These are phyloP conservation scores for Potentilla sterilis DNA, from an alignment of 306 rosid genomes.

Conservation along the genomic window DNA sequence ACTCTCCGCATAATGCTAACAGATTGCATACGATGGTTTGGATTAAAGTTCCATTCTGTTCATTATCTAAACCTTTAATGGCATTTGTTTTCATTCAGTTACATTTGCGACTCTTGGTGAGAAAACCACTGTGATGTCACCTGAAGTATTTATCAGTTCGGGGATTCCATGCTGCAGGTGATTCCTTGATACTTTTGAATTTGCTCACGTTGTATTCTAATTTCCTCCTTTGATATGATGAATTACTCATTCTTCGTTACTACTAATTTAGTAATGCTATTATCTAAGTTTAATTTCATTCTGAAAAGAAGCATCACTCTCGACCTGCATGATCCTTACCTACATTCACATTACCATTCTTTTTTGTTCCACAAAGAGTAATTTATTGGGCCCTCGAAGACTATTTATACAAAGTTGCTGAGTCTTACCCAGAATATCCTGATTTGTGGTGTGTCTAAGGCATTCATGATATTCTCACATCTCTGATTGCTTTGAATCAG, in stretches of 20 bases:
- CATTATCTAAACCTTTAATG: constrained; percentile 20
- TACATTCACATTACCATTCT: background rate
- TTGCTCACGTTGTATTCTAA: constrained; percentile 5
- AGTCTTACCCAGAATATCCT: constrained; percentile 11
- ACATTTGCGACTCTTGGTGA: constrained; percentile 93
- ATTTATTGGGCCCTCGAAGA: constrained; percentile 11
- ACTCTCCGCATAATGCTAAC: background rate
- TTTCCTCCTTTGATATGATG: background rate
- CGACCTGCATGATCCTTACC: constrained; percentile 1
- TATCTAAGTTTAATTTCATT: constrained; percentile 21
- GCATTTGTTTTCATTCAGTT: constrained; percentile 47
- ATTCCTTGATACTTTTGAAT: constrained; percentile 22
- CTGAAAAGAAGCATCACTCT: background rate
- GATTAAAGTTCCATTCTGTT: constrained; percentile 18
- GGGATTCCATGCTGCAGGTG: constrained; percentile 99
- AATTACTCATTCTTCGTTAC: constrained; percentile 3
- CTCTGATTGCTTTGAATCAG: constrained; percentile 46
- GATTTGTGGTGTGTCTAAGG: constrained; percentile 12
- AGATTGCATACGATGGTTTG: background rate
- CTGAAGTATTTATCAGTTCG: constrained; percentile 78
- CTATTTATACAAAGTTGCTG: constrained; percentile 15
- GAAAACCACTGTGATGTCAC: constrained; percentile 97
- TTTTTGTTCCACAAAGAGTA: background rate
- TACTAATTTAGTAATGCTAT: constrained; percentile 23
- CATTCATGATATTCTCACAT: constrained; percentile 31